Evolutionary conservation across 2,329 filamentous ascomycete genomes (phyloP).

Genomic region (Phaeosphaeriaceae sp.): DNA sequence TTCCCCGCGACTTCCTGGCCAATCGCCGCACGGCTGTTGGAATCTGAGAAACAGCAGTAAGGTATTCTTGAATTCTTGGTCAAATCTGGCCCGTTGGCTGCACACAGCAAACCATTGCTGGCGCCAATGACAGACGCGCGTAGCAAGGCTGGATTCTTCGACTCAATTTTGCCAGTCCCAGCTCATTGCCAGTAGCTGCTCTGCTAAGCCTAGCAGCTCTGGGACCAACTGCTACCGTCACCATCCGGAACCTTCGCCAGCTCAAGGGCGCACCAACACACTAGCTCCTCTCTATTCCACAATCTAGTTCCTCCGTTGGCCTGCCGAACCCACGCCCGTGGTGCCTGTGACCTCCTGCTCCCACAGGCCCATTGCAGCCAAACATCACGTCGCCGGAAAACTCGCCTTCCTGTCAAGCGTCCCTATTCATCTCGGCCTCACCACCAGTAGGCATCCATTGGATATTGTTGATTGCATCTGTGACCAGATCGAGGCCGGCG

Average conservation of each 20-base stretch:
- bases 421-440: background rate
- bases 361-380: background rate
- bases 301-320: background rate
- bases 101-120: constrained; percentile 25
- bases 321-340: constrained; percentile 2
- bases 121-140: constrained; percentile 19
- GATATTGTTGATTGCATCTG: background rate
- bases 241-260: constrained; percentile 16
- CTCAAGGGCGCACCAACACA: background rate
- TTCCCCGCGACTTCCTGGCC: constrained; percentile 18
- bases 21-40: constrained; percentile 29
- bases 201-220: constrained; percentile 5
- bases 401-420: background rate
- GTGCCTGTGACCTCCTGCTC: background rate
- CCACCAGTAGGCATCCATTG: background rate
- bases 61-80: background rate
- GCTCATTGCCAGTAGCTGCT: constrained; percentile 4
- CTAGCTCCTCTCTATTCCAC: background rate
- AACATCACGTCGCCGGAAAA: background rate
- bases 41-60: background rate
- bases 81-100: constrained; percentile 35
- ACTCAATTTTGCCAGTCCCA: constrained; percentile 15
- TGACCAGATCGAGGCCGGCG: background rate
- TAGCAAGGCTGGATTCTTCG: constrained; percentile 21
- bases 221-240: constrained; percentile 19